Evolutionary conservation across 352 stramenopile genomes (phyloP).

Genomic region (Globisporangium megalacanthum): DNA sequence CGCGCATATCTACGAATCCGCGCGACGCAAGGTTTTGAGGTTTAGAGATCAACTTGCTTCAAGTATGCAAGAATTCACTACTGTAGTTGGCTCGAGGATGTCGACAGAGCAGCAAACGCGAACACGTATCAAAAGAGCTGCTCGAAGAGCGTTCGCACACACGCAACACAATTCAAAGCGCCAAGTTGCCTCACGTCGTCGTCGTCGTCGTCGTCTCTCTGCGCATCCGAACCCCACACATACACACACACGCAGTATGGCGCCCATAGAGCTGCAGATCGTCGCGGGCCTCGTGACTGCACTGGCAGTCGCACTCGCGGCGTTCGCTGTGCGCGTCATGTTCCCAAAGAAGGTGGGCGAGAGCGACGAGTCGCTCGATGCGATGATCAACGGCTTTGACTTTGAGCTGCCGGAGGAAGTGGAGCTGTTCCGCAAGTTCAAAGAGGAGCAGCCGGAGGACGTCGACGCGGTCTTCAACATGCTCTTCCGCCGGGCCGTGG

Average conservation of each 20-base stretch:
- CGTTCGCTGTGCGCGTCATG: constrained; percentile 60
- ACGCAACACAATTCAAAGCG: too few relatives aligned
- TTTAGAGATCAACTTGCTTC: too few relatives aligned
- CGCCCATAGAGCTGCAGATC: constrained; percentile 69
- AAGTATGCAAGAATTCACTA: too few relatives aligned
- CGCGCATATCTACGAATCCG: too few relatives aligned
- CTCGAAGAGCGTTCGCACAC: too few relatives aligned
- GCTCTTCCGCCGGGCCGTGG: constrained; percentile 78
- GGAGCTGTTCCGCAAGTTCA: constrained; percentile 68
- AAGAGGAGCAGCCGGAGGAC: constrained; percentile 58
- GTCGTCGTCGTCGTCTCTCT: too few relatives aligned
- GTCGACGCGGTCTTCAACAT: constrained; percentile 71
- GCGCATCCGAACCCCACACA: not conserved
- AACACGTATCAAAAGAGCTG: too few relatives aligned
- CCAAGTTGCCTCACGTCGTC: too few relatives aligned
- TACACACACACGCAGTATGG: constrained; percentile 17
- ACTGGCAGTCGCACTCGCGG: constrained; percentile 50
- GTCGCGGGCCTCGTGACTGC: constrained; percentile 56
- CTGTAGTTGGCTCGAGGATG: too few relatives aligned
- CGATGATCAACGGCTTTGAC: constrained; percentile 89
- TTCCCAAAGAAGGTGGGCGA: constrained; percentile 67
- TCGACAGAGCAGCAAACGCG: too few relatives aligned
- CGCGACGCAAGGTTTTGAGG: too few relatives aligned
- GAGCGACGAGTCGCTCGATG: constrained; percentile 72
- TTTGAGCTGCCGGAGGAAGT: constrained; percentile 79